Evolutionary conservation across 371 early-diverging fungal species (phyloP).

Genomic region (Lichtheimia ornata): DNA sequence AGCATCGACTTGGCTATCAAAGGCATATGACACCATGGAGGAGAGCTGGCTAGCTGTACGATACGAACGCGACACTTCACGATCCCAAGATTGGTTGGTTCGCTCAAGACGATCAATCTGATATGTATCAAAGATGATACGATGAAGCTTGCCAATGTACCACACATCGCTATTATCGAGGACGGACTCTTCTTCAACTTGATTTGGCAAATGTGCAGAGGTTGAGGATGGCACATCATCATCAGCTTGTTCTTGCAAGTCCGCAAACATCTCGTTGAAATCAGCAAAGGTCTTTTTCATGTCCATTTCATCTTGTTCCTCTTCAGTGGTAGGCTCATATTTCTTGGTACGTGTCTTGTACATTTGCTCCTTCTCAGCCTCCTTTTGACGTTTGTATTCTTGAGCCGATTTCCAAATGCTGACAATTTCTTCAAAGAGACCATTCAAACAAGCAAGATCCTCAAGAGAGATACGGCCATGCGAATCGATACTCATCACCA

Average conservation of each 20-base stretch:
- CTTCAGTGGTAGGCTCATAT: constrained; percentile 68
- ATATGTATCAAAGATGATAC: constrained; percentile 33
- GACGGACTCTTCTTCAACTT: constrained; percentile 57
- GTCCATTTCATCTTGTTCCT: constrained; percentile 73
- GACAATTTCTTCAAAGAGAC: constrained; percentile 64
- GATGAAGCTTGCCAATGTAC: constrained; percentile 51
- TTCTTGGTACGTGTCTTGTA: constrained; percentile 74
- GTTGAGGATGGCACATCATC: neutral
- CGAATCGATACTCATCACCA: constrained; percentile 50
- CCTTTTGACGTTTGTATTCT: constrained; percentile 64
- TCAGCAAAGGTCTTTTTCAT: constrained; percentile 79
- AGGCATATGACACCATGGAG: constrained; percentile 35
- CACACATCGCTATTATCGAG: constrained; percentile 58
- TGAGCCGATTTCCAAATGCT: constrained; percentile 75
- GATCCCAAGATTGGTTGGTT: constrained; percentile 21
- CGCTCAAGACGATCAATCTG: constrained; percentile 19
- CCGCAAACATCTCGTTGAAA: constrained; percentile 62
- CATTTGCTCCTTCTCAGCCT: constrained; percentile 72
- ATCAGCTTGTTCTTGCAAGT: constrained; percentile 38
- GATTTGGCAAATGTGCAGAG: constrained; percentile 6
- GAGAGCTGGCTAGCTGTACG: constrained; percentile 37
- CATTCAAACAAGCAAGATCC: constrained; percentile 58
- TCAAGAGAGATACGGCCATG: constrained; percentile 53
- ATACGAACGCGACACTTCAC: constrained; percentile 37
- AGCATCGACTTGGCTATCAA: constrained; percentile 25